Evolutionary conservation across 2,329 filamentous ascomycete species (phyloP).

Genomic region (Bertia moriformis): DNA sequence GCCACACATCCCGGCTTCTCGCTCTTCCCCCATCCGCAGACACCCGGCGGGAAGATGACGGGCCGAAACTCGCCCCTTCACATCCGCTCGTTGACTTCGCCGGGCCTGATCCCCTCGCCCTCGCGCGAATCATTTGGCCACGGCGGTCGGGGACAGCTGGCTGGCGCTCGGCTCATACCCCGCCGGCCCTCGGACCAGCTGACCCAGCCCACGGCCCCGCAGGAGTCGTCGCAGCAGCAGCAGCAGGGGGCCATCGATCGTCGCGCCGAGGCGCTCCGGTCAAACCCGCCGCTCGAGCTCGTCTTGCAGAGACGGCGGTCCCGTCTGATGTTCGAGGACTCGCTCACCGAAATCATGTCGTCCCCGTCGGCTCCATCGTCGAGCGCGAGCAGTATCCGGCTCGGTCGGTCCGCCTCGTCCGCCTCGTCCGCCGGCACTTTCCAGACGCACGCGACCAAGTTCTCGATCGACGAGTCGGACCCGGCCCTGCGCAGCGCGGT

Average conservation of each 20-base stretch:
- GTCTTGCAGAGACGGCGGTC: conserved; percentile 19
- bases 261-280: conserved; percentile 1
- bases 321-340: conserved; percentile 24
- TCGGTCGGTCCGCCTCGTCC: conserved; percentile 16
- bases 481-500: conserved; percentile 36
- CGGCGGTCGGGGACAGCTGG: conserved; percentile 5
- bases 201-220: conserved; percentile 1
- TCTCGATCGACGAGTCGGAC: conserved; percentile 20
- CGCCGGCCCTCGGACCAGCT: conserved; percentile 32
- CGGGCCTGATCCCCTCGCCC: no score
- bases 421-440: conserved; percentile 13
- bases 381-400: conserved; percentile 8
- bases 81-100: no score
- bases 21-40: no score
- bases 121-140: no score
- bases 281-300: conserved; percentile 4
- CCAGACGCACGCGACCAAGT: conserved; percentile 15
- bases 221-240: background rate
- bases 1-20: no score
- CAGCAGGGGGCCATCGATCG: background rate
- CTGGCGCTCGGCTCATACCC: conserved; percentile 2
- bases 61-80: no score
- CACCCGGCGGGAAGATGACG: no score
- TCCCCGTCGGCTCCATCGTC: background rate
- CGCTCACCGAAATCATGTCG: conserved; percentile 18